Evolutionary conservation across 2,329 filamentous ascomycete genomes (phyloP).

Genomic region (Penicillium palitans): DNA sequence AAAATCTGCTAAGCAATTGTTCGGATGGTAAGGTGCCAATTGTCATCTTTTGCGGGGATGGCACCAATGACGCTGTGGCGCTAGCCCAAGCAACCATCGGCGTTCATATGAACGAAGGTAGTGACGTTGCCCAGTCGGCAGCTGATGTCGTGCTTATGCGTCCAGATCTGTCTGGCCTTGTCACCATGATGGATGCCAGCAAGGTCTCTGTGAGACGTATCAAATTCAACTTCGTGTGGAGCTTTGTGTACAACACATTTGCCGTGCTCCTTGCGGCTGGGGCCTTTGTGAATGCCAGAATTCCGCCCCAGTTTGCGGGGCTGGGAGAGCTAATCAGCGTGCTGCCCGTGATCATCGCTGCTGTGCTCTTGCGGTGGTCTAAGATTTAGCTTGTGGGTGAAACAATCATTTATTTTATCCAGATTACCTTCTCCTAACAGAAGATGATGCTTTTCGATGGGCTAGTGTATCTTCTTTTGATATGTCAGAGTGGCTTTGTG

Average conservation of each 20-base stretch:
- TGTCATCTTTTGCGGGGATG: neutral
- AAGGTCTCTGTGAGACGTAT: neutral
- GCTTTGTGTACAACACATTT: neutral
- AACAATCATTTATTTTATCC: neutral
- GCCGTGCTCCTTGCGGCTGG: neutral
- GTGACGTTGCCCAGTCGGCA: neutral
- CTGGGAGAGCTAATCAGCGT: neutral
- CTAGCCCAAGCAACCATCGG: neutral
- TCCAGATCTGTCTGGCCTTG: neutral
- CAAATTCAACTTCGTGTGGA: neutral
- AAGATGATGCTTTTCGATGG: neutral
- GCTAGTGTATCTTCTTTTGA: neutral
- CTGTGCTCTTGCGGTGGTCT: neutral
- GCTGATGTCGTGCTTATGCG: neutral
- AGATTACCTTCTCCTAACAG: neutral
- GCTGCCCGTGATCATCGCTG: neutral
- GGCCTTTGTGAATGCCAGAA: neutral
- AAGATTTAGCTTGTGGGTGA: neutral
- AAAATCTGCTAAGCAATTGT: neutral
- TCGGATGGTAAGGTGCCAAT: neutral
- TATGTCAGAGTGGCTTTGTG: neutral
- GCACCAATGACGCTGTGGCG: neutral
- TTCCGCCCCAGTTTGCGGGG: neutral
- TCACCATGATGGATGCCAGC: neutral
- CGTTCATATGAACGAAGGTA: neutral